Evolutionary conservation across 176 grass and related monocot genomes (phyloP).

Genomic region (Cenchrus fungigraminus): DNA sequence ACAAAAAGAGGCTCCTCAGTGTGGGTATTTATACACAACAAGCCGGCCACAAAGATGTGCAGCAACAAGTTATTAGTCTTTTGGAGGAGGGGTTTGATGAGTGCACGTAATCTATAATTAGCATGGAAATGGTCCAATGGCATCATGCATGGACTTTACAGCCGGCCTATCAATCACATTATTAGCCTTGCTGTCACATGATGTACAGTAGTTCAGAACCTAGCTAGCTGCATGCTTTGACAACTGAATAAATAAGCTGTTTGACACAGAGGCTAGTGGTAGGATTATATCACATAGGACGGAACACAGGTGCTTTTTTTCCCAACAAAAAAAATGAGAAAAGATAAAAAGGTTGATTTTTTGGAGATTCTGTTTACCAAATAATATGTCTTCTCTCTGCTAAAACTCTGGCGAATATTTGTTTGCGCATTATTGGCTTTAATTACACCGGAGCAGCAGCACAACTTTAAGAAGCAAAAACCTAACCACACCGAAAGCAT

Average conservation of each 20-base stretch:
- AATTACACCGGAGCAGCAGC: no score
- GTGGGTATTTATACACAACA: constrained; percentile 45
- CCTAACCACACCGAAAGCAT: background rate
- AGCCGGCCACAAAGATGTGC: background rate
- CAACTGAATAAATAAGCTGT: no score
- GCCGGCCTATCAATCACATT: no score
- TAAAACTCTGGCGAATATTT: background rate
- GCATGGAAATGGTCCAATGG: background rate
- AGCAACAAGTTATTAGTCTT: background rate
- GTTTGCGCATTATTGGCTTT: background rate
- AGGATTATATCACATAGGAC: no score
- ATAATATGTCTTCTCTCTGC: background rate
- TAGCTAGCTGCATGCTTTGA: no score
- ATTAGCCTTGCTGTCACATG: no score
- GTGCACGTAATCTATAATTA: constrained; percentile 25
- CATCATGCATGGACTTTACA: background rate
- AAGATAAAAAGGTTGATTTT: no score
- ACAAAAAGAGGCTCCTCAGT: constrained; percentile 15
- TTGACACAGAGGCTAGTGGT: no score
- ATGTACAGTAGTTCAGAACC: no score
- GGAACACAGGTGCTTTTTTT: no score
- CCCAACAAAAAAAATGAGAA: no score
- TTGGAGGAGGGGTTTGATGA: constrained; percentile 1
- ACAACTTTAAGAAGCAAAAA: background rate
- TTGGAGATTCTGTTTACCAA: no score